phyloP scores from a whole-genome alignment of 208 protist species.

The Leishmania tropica region DNA sequence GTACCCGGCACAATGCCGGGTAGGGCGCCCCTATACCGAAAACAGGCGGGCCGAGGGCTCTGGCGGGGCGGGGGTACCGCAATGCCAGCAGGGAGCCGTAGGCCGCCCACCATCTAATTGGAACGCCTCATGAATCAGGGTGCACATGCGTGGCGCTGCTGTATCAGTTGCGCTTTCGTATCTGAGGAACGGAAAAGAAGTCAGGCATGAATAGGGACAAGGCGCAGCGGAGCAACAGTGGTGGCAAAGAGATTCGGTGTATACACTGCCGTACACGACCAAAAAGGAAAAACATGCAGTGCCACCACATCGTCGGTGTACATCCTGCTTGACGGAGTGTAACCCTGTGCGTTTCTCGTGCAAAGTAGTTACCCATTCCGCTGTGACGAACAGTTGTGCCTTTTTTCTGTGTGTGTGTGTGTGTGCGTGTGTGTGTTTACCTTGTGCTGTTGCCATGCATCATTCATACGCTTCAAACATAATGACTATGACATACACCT shows the following conservation, averaged over 20 bases:
- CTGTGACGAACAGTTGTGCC: background rate
- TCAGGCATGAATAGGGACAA: background rate
- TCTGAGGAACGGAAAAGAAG: background rate
- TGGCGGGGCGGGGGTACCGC: too few species aligned
- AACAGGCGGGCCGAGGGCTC: too few species aligned
- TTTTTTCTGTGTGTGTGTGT: background rate
- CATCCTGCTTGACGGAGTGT: background rate
- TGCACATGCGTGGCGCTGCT: background rate
- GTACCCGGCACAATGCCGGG: background rate
- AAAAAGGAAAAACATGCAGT: background rate
- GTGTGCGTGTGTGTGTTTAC: background rate
- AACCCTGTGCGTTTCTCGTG: background rate
- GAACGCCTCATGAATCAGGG: background rate
- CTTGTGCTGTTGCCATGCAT: too few species aligned
- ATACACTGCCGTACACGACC: background rate
- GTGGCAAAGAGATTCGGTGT: background rate
- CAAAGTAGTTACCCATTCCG: too few species aligned
- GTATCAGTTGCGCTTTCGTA: background rate
- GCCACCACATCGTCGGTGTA: background rate
- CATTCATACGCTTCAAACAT: background rate
- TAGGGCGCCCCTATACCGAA: too few species aligned
- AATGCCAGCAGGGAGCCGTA: too few species aligned
- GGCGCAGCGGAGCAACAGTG: background rate
- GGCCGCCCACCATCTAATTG: too few species aligned
- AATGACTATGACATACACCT: background rate